Conservation (phyloP, 371 early-diverging fungal species). For the Saksenaea vasiformis region DNA sequence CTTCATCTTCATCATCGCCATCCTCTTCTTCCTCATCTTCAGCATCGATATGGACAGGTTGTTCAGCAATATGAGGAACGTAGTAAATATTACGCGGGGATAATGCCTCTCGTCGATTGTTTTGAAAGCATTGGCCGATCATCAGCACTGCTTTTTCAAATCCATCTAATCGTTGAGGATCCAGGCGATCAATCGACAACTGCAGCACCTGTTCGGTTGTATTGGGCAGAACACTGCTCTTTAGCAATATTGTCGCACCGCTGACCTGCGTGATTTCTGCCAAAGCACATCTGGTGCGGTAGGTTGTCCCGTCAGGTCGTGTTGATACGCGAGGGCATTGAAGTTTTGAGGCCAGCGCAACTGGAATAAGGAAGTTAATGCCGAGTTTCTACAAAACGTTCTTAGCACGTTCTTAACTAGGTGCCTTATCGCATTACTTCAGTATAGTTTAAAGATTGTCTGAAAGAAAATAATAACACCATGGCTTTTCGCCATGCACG, state of each 20-base stretch:
- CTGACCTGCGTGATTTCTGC: constrained; percentile 15
- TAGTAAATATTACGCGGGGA: constrained; percentile 31
- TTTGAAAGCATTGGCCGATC: constrained; percentile 16
- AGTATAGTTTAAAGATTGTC: constrained; percentile 1
- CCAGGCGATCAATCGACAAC: constrained; percentile 12
- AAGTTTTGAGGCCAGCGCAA: constrained; percentile 1
- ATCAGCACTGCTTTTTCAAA: constrained; percentile 24
- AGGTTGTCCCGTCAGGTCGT: background rate
- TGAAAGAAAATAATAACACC: constrained; percentile 15
- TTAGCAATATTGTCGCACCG: constrained; percentile 10
- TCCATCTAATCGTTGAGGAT: background rate
- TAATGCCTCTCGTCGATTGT: constrained; percentile 14
- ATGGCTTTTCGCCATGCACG: constrained; percentile 14
- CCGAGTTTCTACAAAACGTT: constrained; percentile 6
- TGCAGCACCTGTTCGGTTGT: constrained; percentile 25
- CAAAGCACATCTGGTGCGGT: constrained; percentile 1
- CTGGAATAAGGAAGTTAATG: constrained; percentile 17
- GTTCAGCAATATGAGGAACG: constrained; percentile 10
- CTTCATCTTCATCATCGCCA: background rate
- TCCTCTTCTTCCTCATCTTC: background rate
- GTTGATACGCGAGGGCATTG: background rate
- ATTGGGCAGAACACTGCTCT: constrained; percentile 12
- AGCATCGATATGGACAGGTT: background rate
- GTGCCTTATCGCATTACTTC: constrained; percentile 8
- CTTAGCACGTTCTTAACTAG: background rate